These are phyloP conservation scores for Cordyceps cicadae DNA, from an alignment of 2,329 filamentous ascomycete species.

Conservation along the genomic window DNA sequence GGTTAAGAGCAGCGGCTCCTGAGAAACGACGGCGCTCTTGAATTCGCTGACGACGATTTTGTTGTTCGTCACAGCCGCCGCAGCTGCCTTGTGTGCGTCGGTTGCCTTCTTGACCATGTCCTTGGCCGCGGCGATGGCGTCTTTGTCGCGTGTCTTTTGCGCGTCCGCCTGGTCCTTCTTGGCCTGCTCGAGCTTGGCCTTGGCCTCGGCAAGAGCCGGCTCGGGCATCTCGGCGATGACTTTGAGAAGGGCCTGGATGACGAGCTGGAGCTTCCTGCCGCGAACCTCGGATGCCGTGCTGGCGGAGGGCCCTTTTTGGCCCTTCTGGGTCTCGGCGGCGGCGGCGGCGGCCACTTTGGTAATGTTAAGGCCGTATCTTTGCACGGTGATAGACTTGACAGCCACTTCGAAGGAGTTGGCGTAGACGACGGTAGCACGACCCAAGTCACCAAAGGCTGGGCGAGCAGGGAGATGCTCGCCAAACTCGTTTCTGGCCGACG, in stretches of 20 bases:
- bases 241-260: slow-evolving; percentile 31
- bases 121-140: background rate
- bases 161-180: background rate
- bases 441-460: slow-evolving; percentile 40
- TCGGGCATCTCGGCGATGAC: slow-evolving; percentile 23
- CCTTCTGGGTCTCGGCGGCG: background rate
- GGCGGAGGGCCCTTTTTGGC: slow-evolving; percentile 8
- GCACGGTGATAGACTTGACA: slow-evolving; percentile 28
- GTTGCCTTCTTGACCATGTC: background rate
- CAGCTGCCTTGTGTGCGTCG: background rate
- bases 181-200: background rate
- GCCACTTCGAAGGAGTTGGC: slow-evolving; percentile 45
- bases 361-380: slow-evolving; percentile 39
- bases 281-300: slow-evolving; percentile 25
- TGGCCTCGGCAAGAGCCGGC: background rate
- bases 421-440: slow-evolving; percentile 38
- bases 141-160: background rate
- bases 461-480: slow-evolving; percentile 34
- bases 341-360: slow-evolving; percentile 17
- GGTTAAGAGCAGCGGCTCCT: slow-evolving; percentile 27
- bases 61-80: background rate
- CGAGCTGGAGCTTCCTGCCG: slow-evolving; percentile 34
- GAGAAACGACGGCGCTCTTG: slow-evolving; percentile 39
- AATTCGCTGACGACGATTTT: slow-evolving; percentile 37
- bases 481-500: slow-evolving; percentile 6